These are phyloP conservation scores for Aureobasidium sp. DNA, from an alignment of 2,329 filamentous ascomycete species.

Conservation along the genomic window DNA sequence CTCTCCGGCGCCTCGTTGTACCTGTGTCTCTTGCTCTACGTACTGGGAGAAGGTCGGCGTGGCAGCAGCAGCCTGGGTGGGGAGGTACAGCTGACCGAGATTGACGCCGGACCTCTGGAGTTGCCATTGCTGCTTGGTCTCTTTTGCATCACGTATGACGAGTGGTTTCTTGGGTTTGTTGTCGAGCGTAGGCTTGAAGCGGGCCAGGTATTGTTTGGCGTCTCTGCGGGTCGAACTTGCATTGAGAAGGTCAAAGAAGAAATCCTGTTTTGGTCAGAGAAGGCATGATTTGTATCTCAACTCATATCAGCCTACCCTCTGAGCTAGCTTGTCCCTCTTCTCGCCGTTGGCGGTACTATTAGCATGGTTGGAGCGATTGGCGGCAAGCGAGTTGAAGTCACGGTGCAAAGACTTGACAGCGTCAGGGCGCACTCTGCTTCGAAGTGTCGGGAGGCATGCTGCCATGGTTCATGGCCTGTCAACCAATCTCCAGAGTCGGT, in stretches of 20 bases:
- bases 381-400: neutral
- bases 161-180: constrained; percentile 29
- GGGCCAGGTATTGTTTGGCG: constrained; percentile 83
- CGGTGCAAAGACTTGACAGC: neutral
- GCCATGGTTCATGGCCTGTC: constrained; percentile 10
- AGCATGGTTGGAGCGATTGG: neutral
- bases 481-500: neutral
- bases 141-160: constrained; percentile 21
- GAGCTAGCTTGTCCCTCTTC: constrained; percentile 15
- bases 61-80: constrained; percentile 50
- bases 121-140: constrained; percentile 24
- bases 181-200: constrained; percentile 53
- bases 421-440: constrained; percentile 10
- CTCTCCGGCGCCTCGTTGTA: constrained; percentile 13
- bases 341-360: neutral
- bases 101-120: constrained; percentile 49
- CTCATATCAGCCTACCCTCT: neutral
- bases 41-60: constrained; percentile 51
- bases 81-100: constrained; percentile 53
- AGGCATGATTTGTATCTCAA: neutral
- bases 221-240: constrained; percentile 89
- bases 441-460: constrained; percentile 14
- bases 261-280: constrained; percentile 45
- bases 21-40: constrained; percentile 31
- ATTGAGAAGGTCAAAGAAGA: constrained; percentile 78